These are phyloP conservation scores for Conticribra weissflogii DNA, from an alignment of 108 stramenopile species.

Conservation along the genomic window DNA sequence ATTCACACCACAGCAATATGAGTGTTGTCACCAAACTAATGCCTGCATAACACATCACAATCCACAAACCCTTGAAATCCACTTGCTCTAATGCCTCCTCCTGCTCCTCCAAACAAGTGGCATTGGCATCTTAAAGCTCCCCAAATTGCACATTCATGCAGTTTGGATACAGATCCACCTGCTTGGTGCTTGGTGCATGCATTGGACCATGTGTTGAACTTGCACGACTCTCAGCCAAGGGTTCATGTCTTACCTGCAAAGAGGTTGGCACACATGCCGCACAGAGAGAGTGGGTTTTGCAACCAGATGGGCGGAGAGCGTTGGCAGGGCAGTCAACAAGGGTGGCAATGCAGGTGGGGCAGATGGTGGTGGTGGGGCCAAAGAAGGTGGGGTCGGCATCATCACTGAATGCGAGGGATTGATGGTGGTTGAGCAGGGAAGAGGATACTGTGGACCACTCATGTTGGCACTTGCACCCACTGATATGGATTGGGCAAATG, in stretches of 20 bases:
- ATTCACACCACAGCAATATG: constrained; percentile 57
- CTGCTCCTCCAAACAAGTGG: constrained; percentile 28
- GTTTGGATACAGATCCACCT: constrained; percentile 24
- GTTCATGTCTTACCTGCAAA: background rate
- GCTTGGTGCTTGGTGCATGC: constrained; percentile 33
- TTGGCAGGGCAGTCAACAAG: too few species aligned
- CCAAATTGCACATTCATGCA: constrained; percentile 23
- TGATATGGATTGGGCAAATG: too few species aligned
- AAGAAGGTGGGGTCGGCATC: background rate
- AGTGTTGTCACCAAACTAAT: constrained; percentile 33
- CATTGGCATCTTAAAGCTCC: constrained; percentile 20
- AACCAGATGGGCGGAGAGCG: constrained; percentile 6
- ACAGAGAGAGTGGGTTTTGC: constrained; percentile 24
- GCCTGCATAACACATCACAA: constrained; percentile 46
- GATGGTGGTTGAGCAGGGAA: too few species aligned
- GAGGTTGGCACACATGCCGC: constrained; percentile 41
- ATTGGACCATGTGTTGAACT: background rate
- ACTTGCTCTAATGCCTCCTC: constrained; percentile 29
- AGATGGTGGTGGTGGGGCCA: constrained; percentile 4
- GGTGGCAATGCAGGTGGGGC: background rate
- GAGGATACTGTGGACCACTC: too few species aligned
- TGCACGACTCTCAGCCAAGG: background rate
- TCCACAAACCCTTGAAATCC: constrained; percentile 35
- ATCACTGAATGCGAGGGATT: background rate
- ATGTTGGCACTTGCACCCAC: too few species aligned